Percentiles rank a stretch among this genome's conserved stretches.
phyloP scores from a whole-genome alignment of 768 basidiomycete genomes.

The Mycena rosella region DNA sequence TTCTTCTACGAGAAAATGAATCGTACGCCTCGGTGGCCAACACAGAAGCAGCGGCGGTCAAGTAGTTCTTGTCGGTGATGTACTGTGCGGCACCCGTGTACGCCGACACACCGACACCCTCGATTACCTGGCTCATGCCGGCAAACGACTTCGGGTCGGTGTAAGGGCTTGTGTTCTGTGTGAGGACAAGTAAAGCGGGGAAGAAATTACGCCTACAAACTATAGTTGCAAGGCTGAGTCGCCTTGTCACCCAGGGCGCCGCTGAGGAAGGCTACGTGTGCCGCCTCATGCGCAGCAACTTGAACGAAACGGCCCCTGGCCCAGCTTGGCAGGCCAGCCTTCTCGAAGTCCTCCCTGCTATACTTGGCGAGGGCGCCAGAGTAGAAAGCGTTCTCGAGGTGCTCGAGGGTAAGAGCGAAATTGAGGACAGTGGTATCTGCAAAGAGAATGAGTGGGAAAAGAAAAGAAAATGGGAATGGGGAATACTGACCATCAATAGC shows the following conservation, averaged over 20 bases:
- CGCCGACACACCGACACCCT: constrained; percentile 65
- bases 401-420: constrained; percentile 59
- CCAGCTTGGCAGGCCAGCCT: constrained; percentile 59
- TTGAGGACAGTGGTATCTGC: constrained; percentile 51
- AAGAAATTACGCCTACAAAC: constrained; percentile 54
- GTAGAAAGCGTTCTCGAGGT: constrained; percentile 62
- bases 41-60: constrained; percentile 69
- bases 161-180: constrained; percentile 55
- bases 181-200: constrained; percentile 3
- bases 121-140: constrained; percentile 64
- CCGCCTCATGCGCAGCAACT: constrained; percentile 61
- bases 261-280: constrained; percentile 58
- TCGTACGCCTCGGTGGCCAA: constrained; percentile 66
- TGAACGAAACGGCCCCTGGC: constrained; percentile 62
- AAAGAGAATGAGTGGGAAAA: background rate
- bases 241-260: constrained; percentile 60
- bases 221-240: constrained; percentile 68
- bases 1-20: background rate
- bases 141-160: constrained; percentile 63
- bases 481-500: constrained; percentile 5
- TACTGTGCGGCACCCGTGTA: constrained; percentile 68
- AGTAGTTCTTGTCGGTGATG: constrained; percentile 58
- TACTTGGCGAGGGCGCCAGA: constrained; percentile 54
- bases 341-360: constrained; percentile 54
- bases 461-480: background rate